Evolutionary conservation across 2,329 filamentous ascomycete species (phyloP).

Genomic region (Penicillium rolfsii): DNA sequence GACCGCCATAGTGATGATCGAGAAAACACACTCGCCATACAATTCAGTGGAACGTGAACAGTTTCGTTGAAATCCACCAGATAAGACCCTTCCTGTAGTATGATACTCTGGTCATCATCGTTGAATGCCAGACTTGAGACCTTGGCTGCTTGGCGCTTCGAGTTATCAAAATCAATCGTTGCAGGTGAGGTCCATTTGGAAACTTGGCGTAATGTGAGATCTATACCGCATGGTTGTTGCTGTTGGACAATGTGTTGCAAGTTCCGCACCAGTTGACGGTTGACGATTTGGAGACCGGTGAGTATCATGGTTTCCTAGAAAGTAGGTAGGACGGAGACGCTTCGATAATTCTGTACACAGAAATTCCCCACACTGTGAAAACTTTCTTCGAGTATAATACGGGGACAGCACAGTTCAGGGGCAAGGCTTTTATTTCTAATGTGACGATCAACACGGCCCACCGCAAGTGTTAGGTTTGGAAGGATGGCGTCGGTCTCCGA

Average conservation of each 20-base stretch:
- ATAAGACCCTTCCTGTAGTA: constrained; percentile 39
- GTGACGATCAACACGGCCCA: not conserved
- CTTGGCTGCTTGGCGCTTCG: constrained; percentile 29
- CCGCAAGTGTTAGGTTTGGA: not conserved
- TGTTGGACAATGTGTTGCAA: constrained; percentile 26
- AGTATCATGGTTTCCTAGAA: constrained; percentile 19
- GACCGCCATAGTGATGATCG: constrained; percentile 48
- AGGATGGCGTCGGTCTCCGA: not conserved
- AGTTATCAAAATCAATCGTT: constrained; percentile 38
- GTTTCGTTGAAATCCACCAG: constrained; percentile 45
- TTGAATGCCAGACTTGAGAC: constrained; percentile 25
- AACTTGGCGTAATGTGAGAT: constrained; percentile 34
- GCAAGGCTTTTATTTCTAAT: not conserved
- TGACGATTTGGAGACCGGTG: constrained; percentile 22
- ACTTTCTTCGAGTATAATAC: no score
- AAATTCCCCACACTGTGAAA: no score
- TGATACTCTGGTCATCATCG: constrained; percentile 17
- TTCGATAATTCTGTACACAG: no score
- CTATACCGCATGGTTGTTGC: constrained; percentile 38
- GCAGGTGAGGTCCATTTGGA: constrained; percentile 35
- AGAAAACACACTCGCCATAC: constrained; percentile 46
- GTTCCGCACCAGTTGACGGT: constrained; percentile 27
- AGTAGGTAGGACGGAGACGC: no score
- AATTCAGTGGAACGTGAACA: constrained; percentile 43
- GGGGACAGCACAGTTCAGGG: no score